Evolutionary conservation across 2,329 filamentous ascomycete species (phyloP).

Genomic region (Xylaria sp.): DNA sequence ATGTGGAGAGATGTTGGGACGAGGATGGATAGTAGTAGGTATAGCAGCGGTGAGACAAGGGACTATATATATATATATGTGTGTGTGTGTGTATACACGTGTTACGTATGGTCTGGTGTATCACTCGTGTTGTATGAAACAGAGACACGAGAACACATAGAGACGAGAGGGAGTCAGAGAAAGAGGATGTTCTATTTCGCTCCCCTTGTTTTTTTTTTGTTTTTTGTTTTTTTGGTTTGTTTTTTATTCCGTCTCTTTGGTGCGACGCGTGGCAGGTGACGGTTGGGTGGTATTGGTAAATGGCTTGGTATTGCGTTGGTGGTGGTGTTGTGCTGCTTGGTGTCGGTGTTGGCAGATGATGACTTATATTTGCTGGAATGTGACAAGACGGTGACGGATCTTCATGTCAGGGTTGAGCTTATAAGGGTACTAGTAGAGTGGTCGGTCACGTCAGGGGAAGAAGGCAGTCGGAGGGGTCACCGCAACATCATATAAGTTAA

Average conservation of each 20-base stretch:
- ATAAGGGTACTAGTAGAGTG: not conserved
- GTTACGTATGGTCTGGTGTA: not conserved
- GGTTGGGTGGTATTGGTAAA: constrained; percentile 30
- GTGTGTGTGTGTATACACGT: not conserved
- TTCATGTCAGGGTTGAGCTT: not conserved
- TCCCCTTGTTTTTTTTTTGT: not conserved
- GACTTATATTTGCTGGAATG: constrained; percentile 5
- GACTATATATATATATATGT: constrained; percentile 14
- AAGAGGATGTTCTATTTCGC: not conserved
- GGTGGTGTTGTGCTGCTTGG: constrained; percentile 18
- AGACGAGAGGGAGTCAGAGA: not conserved
- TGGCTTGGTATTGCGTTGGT: constrained; percentile 18
- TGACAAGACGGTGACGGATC: constrained; percentile 5
- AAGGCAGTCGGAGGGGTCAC: constrained; percentile 24
- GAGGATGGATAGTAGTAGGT: not conserved
- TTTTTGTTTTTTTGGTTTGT: not conserved
- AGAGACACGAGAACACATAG: not conserved
- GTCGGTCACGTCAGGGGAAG: constrained; percentile 26
- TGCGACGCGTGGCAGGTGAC: constrained; percentile 37
- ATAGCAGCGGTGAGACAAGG: constrained; percentile 1
- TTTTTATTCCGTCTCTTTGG: not conserved
- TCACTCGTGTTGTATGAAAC: not conserved
- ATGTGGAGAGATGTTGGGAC: constrained; percentile 3
- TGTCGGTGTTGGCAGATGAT: constrained; percentile 27
- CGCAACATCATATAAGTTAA: constrained; percentile 23